These are phyloP conservation scores for Trichosporon faecale DNA, from an alignment of 1,284 basidiomycete genomes.

Conservation along the genomic window DNA sequence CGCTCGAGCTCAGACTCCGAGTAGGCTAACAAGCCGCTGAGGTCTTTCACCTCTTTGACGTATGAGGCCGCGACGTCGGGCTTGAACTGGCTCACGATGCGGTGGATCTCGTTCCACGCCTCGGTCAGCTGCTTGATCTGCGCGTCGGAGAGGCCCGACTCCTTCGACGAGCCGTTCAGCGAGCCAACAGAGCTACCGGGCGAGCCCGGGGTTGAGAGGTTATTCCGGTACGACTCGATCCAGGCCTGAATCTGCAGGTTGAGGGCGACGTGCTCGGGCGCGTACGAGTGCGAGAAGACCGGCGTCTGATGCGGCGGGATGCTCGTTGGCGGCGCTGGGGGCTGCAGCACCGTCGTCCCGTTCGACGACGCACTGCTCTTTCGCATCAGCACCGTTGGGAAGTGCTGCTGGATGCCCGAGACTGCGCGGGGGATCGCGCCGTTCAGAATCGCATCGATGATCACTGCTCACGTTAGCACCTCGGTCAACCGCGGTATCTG, in stretches of 20 bases:
- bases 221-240: slow-evolving; percentile 38
- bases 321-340: neutral
- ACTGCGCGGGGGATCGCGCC: slow-evolving; percentile 42
- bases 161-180: slow-evolving; percentile 6
- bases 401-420: slow-evolving; percentile 38
- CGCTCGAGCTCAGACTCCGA: slow-evolving; percentile 39
- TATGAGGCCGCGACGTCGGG: slow-evolving; percentile 42
- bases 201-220: slow-evolving; percentile 31
- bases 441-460: slow-evolving; percentile 44
- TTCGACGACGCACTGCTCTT: neutral
- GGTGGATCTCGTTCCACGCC: slow-evolving; percentile 22
- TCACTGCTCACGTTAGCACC: slow-evolving; percentile 25
- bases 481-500: neutral
- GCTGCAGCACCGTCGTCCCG: slow-evolving; percentile 1
- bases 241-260: slow-evolving; percentile 50
- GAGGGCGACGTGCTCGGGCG: slow-evolving; percentile 42
- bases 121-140: slow-evolving; percentile 37
- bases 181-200: slow-evolving; percentile 19
- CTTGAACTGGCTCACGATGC: slow-evolving; percentile 30
- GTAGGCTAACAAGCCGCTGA: slow-evolving; percentile 50
- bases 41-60: slow-evolving; percentile 49
- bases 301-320: slow-evolving; percentile 29
- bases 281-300: slow-evolving; percentile 30
- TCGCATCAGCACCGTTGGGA: slow-evolving; percentile 33
- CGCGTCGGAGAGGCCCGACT: slow-evolving; percentile 20